Percentiles rank a stretch among this genome's conserved stretches.
Conservation (phyloP, 2,329 filamentous ascomycete genomes). For the Aspergillus glaucus region DNA sequence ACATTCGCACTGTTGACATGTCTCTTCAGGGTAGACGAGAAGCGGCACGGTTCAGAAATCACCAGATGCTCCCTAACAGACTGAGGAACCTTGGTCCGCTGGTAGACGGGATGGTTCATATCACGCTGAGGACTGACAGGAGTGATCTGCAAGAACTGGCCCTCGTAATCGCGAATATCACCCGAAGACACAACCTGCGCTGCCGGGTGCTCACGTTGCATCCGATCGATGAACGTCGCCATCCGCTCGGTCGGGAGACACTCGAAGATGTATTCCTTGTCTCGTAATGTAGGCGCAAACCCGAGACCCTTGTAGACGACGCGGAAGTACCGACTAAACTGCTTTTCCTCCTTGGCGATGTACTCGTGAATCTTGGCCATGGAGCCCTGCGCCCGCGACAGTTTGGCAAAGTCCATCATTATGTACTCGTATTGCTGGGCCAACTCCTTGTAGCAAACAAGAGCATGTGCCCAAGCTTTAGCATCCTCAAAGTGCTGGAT, state of each 20-base stretch:
- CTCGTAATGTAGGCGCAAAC: slow-evolving; percentile 71
- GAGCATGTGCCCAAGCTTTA: slow-evolving; percentile 84
- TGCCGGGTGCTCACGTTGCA: slow-evolving; percentile 83
- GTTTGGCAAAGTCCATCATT: slow-evolving; percentile 82
- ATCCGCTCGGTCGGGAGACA: slow-evolving; percentile 70
- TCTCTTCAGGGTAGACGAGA: slow-evolving; percentile 69
- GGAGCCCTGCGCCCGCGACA: slow-evolving; percentile 80
- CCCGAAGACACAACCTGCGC: slow-evolving; percentile 71
- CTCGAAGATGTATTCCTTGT: slow-evolving; percentile 92
- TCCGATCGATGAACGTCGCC: slow-evolving; percentile 77
- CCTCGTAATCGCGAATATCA: slow-evolving; percentile 73
- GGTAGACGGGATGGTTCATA: slow-evolving; percentile 74
- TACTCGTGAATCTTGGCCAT: slow-evolving; percentile 90
- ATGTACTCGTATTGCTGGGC: slow-evolving; percentile 86
- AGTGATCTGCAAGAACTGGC: slow-evolving; percentile 80
- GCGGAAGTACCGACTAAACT: slow-evolving; percentile 81
- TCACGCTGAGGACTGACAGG: slow-evolving; percentile 77
- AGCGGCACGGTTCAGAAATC: slow-evolving; percentile 67
- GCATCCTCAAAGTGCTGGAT: slow-evolving; percentile 92
- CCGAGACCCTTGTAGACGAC: slow-evolving; percentile 85
- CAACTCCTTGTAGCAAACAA: slow-evolving; percentile 84
- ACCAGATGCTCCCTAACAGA: slow-evolving; percentile 82
- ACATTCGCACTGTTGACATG: slow-evolving; percentile 61
- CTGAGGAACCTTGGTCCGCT: slow-evolving; percentile 75
- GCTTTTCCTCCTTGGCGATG: slow-evolving; percentile 72